These are phyloP conservation scores for Suhomyces coccinellae DNA, from an alignment of 1,139 yeast genomes.

Conservation along the genomic window DNA sequence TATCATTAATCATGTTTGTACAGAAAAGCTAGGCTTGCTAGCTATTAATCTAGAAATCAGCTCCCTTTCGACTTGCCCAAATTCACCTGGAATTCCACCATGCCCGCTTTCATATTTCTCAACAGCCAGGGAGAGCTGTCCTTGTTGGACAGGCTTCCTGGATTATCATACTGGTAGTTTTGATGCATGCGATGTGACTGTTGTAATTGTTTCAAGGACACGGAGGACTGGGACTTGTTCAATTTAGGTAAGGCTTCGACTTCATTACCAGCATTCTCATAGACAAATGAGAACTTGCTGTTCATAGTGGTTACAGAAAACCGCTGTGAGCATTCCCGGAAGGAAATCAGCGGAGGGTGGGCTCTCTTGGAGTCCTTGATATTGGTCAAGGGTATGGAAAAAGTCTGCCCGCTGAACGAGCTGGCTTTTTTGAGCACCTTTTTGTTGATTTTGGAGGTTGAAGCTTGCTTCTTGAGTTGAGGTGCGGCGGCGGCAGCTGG, in stretches of 20 bases:
- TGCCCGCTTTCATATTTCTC: slow-evolving; percentile 40
- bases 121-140: slow-evolving; percentile 19
- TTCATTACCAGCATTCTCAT: slow-evolving; percentile 19
- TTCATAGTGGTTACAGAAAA: slow-evolving; percentile 22
- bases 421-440: slow-evolving; percentile 17
- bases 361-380: slow-evolving; percentile 10
- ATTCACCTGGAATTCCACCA: slow-evolving; percentile 39
- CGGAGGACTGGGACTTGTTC: slow-evolving; percentile 6
- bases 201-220: slow-evolving; percentile 8
- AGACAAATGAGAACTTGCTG: slow-evolving; percentile 21
- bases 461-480: slow-evolving; percentile 9
- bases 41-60: not conserved
- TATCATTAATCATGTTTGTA: slow-evolving; percentile 1
- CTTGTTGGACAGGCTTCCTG: slow-evolving; percentile 11
- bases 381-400: slow-evolving; percentile 4
- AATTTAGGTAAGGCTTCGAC: slow-evolving; percentile 3
- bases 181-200: slow-evolving; percentile 12
- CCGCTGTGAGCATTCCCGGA: slow-evolving; percentile 31
- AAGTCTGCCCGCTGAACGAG: slow-evolving; percentile 15
- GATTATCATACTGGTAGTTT: slow-evolving; percentile 14
- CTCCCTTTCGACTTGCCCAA: slow-evolving; percentile 9
- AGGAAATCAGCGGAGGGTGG: slow-evolving; percentile 21
- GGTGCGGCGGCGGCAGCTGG: not conserved
- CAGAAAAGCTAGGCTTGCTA: slow-evolving; percentile 7
- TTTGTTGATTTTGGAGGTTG: slow-evolving; percentile 15